phyloP scores from a whole-genome alignment of 768 basidiomycete species.

The Suillus brevipes region DNA sequence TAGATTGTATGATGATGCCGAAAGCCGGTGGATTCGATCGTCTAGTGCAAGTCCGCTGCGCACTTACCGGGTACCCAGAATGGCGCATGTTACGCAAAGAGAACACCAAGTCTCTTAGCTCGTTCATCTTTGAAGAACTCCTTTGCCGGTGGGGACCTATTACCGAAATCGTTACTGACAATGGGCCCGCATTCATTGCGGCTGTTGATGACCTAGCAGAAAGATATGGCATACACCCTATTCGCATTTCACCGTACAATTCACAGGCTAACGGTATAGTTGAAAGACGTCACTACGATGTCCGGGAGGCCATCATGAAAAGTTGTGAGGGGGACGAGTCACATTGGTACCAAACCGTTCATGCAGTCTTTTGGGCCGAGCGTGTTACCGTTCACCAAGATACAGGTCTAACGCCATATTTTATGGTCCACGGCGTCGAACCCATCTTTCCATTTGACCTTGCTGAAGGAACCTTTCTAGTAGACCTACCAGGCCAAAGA shows the following conservation, averaged over 20 bases:
- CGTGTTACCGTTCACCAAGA: too few species aligned
- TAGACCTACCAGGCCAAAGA: too few species aligned
- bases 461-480: neutral
- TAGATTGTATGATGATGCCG: conserved; percentile 5
- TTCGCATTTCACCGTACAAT: neutral
- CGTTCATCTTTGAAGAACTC: too few species aligned
- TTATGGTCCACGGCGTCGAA: neutral
- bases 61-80: neutral
- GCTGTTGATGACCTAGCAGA: neutral
- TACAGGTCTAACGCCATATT: too few species aligned
- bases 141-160: too few species aligned
- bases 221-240: neutral
- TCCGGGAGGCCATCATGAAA: too few species aligned
- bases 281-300: too few species aligned
- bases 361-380: too few species aligned
- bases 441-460: neutral
- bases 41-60: conserved; percentile 17
- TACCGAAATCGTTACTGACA: conserved; percentile 1
- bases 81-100: too few species aligned
- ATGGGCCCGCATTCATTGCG: neutral
- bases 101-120: too few species aligned
- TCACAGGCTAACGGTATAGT: neutral
- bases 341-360: too few species aligned
- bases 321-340: too few species aligned
- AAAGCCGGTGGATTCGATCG: conserved; percentile 7